These are phyloP conservation scores for Cystoderma amianthinum DNA, from an alignment of 768 basidiomycete genomes.

Conservation along the genomic window DNA sequence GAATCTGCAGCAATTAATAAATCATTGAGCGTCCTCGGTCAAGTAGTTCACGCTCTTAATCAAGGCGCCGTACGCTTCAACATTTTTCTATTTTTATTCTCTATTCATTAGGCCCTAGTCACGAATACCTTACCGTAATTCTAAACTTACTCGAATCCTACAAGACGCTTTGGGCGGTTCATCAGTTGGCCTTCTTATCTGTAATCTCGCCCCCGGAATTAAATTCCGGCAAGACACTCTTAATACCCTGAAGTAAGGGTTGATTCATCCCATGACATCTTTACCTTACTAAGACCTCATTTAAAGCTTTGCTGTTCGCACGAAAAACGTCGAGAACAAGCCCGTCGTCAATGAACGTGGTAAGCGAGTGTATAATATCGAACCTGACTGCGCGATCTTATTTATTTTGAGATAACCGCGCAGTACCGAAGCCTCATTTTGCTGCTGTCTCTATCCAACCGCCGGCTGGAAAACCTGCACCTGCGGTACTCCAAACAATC, in stretches of 20 bases:
- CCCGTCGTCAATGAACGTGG: constrained; percentile 75
- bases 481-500: constrained; percentile 37
- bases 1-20: constrained; percentile 90
- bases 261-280: not conserved
- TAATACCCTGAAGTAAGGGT: constrained; percentile 79
- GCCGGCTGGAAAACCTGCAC: constrained; percentile 35
- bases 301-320: constrained; percentile 66
- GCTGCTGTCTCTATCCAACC: constrained; percentile 46
- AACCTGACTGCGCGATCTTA: not conserved
- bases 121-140: constrained; percentile 85
- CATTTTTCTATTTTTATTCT: constrained; percentile 1
- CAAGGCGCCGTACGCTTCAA: constrained; percentile 45
- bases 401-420: constrained; percentile 43
- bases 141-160: constrained; percentile 81
- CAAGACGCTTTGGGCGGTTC: constrained; percentile 87
- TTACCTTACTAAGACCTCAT: not conserved
- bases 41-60: constrained; percentile 83
- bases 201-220: constrained; percentile 77
- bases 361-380: constrained; percentile 16
- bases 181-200: constrained; percentile 75
- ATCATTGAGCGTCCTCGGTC: constrained; percentile 78
- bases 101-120: constrained; percentile 29
- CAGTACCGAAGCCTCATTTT: constrained; percentile 54
- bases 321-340: constrained; percentile 83
- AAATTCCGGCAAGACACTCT: constrained; percentile 85